phyloP scores from a whole-genome alignment of 805 yeast species.

The Saturnispora galanensis region DNA sequence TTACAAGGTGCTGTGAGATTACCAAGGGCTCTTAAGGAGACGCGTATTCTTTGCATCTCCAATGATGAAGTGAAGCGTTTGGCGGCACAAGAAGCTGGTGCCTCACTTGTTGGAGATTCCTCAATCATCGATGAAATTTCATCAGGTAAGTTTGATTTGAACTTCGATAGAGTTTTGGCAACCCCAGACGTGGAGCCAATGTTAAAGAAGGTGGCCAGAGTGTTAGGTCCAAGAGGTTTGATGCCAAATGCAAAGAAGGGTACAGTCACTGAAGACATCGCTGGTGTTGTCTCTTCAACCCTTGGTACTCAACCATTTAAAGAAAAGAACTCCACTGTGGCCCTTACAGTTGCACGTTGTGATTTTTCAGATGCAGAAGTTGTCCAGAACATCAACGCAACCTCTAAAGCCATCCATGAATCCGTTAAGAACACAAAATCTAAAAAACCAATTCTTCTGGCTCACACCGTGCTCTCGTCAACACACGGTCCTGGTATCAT shows the following conservation, averaged over 20 bases:
- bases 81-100: conserved; percentile 49
- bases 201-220: conserved; percentile 61
- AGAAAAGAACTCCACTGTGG: conserved; percentile 52
- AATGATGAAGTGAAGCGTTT: conserved; percentile 41
- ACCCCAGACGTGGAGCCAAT: conserved; percentile 69
- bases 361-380: conserved; percentile 70
- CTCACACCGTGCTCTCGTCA: conserved; percentile 57
- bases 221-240: conserved; percentile 79
- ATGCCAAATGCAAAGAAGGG: conserved; percentile 85
- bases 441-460: conserved; percentile 60
- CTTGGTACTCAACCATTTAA: conserved; percentile 70
- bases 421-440: conserved; percentile 46
- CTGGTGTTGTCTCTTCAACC: conserved; percentile 40
- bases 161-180: conserved; percentile 71
- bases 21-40: conserved; percentile 62
- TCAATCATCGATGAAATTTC: conserved; percentile 57
- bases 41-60: conserved; percentile 61
- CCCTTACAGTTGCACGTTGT: conserved; percentile 68
- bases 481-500: conserved; percentile 77
- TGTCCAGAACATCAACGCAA: conserved; percentile 57
- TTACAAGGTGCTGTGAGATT: conserved; percentile 61
- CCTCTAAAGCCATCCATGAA: conserved; percentile 49
- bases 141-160: conserved; percentile 39
- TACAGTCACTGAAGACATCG: conserved; percentile 66
- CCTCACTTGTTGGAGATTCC: conserved; percentile 59